Base-by-base conservation (phyloP, 2,329 filamentous ascomycete species). In the Teratosphaeria viscida region DNA sequence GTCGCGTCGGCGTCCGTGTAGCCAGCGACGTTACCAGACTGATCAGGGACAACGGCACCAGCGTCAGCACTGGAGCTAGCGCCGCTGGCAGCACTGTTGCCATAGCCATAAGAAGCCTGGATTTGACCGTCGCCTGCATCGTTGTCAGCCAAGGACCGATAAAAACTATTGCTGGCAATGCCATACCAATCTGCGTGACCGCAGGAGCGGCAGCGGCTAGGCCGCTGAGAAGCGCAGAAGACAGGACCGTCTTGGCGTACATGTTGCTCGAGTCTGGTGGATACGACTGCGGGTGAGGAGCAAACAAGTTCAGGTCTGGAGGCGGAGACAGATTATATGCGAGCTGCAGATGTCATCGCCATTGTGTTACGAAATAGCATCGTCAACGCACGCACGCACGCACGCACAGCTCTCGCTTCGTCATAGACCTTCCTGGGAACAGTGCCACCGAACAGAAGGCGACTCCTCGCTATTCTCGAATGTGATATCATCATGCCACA, bases 1-100 rank as follows among this genome's bases (percentile, higher is more conserved):
- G 75, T 73, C 39, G 75, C 76, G 67, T 77, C 73, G 8, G 73
- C 77, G 62, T 76, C 69, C 23, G 69, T 72, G 70, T 80, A 80
- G 49, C 77, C 78, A 59, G 76, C 57, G 5, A 72, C 64, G 47
- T 66, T 64, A 59, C 66, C 68, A 54, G 26, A 55, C 61, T 70
- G 66, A 55, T 69, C 62, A 19, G 60, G 63, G 37, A 67, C 67
- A 19, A 57, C 63, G 1, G 37, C 35, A 14, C 12, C 16, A n/a
- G 37, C 34, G 49, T 47, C 32, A 16, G 23, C 23, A n/a, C 37
- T 37, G 10, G 53, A 23, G 23, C 43, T 12, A 2, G 43, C 55
- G 26, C 35, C 14, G 19, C 27, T 49, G 32, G 49, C 34, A 49
- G 55, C 16, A 11, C 55, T 16, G n/a, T 29, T 16, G 47, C 8